Conservation (phyloP, 768 basidiomycete genomes). For the Xerocomellus dryophilus region DNA sequence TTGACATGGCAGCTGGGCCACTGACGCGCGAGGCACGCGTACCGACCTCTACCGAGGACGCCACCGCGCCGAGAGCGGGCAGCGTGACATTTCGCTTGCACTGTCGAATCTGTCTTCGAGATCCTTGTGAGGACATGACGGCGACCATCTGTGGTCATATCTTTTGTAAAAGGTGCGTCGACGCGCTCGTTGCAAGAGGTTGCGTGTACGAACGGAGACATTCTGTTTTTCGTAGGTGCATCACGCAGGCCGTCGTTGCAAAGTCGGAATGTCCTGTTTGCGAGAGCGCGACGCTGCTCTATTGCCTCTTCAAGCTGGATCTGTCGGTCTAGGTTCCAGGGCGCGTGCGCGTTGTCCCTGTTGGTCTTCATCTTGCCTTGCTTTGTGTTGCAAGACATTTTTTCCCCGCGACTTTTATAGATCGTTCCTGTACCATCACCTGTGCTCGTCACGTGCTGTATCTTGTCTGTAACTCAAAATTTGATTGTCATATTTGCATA, state of each 20-base stretch:
- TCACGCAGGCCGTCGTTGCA: constrained; percentile 46
- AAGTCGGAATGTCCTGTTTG: constrained; percentile 53
- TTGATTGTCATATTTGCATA: too few relatives aligned
- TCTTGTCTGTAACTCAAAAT: neutral
- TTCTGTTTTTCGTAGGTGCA: constrained; percentile 43
- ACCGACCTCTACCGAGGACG: neutral
- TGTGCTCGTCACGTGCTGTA: neutral
- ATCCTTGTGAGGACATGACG: constrained; percentile 51
- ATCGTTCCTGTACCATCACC: neutral
- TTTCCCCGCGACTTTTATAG: neutral
- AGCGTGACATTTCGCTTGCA: constrained; percentile 32
- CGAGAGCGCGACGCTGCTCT: constrained; percentile 46
- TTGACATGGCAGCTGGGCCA: neutral
- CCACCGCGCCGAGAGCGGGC: neutral
- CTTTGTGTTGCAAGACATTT: neutral
- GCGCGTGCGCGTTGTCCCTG: neutral
- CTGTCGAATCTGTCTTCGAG: constrained; percentile 48
- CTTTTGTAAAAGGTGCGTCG: constrained; percentile 52
- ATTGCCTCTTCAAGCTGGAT: constrained; percentile 56
- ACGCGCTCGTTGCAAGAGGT: too few relatives aligned
- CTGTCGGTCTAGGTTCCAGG: constrained; percentile 21
- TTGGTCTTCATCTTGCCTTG: neutral
- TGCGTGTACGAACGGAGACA: neutral
- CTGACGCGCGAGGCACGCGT: neutral
- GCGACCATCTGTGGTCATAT: constrained; percentile 63